A percentile compares a stretch with the other conserved stretches of the same genome.
Evolutionary conservation across 2,329 filamentous ascomycete species (phyloP).

Genomic region (Diaporthe aspalathi): DNA sequence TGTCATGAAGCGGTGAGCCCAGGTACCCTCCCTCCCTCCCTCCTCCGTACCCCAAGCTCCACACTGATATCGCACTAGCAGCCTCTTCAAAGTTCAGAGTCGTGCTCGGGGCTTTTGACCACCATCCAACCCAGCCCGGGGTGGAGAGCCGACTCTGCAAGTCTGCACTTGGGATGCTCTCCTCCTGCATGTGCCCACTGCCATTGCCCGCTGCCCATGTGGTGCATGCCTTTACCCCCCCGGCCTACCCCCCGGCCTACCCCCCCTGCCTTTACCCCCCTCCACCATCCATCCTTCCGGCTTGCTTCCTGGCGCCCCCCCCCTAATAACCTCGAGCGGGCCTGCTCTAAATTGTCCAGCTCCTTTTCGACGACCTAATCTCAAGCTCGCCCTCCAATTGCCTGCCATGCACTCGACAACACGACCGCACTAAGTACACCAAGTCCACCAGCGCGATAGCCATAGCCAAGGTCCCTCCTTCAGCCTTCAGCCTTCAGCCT

Average conservation of each 20-base stretch:
- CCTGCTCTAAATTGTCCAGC: conserved; percentile 37
- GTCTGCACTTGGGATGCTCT: background rate
- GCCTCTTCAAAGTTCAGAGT: conserved; percentile 30
- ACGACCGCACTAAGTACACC: conserved; percentile 18
- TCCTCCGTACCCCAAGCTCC: conserved; percentile 20
- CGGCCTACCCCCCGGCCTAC: no score
- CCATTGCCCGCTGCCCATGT: conserved; percentile 3
- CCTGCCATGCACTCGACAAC: conserved; percentile 21
- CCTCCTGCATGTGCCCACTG: background rate
- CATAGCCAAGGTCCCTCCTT: background rate
- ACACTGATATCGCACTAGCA: conserved; percentile 21
- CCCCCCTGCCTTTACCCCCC: no score
- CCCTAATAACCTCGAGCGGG: conserved; percentile 35
- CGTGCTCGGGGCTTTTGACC: conserved; percentile 32
- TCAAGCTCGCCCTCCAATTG: conserved; percentile 26
- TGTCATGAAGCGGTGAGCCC: conserved; percentile 24
- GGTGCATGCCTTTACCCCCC: conserved; percentile 25
- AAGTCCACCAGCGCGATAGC: conserved; percentile 18
- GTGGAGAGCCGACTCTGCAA: conserved; percentile 9
- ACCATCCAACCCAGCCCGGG: background rate
- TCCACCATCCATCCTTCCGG: conserved; percentile 7
- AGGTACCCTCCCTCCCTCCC: conserved; percentile 1
- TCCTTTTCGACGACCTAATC: conserved; percentile 37
- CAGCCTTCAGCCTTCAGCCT: background rate
- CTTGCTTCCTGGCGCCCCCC: conserved; percentile 21